Evolutionary conservation across 306 rosid genomes (phyloP), one percentile per base, ranked within the genome.

Genomic region (Castanea crenata): DNA sequence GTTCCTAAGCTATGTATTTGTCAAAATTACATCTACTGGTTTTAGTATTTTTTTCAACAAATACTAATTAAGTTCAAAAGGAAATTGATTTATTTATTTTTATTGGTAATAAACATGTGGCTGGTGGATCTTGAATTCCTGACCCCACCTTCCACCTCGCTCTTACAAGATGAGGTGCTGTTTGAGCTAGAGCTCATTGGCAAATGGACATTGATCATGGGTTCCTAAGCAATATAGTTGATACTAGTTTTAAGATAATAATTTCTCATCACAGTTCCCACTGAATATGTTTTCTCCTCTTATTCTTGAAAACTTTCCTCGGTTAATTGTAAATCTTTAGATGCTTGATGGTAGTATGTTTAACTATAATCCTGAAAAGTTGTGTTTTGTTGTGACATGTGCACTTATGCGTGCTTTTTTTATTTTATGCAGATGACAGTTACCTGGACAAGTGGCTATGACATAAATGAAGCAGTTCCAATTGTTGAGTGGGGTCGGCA

Each of bases 391-490:
- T 34, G 15, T 67, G 25, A 27, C 41, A 15, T 63, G 13, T 27
- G n/a, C 21, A 62, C 68, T 62, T 62, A 62, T 11, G 19, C 69
- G 1, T 63, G 35, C 41, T 13, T 27, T 11, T 49, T 31, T 51
- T 38, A 2, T 29, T 21, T 73, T 79, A 20, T 89, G 86, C 88
- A 94, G 98, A 94, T 91, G 97, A 85, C 97, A 67, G 81, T 94
- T 63, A 92, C 98, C 20, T 92, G 98, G 98, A 92, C 97, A 44
- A 94, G 97, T 80, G 97, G 98, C 67, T 94, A 91, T 54, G 77
- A 77, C 81, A 83, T 89, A 55, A 69, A 71, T 49, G 97, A 92
- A 76, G 97, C 97, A 67, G 84, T 80, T 16, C 94, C 98, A 0
- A 83, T 91, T 14, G 90, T 91, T 73, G 88, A 89, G 68, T 92